A percentile compares a stretch with the other conserved stretches of the same genome.
Conservation (phyloP, 2,329 filamentous ascomycete species). For the Sporothrix variecibatus region DNA sequence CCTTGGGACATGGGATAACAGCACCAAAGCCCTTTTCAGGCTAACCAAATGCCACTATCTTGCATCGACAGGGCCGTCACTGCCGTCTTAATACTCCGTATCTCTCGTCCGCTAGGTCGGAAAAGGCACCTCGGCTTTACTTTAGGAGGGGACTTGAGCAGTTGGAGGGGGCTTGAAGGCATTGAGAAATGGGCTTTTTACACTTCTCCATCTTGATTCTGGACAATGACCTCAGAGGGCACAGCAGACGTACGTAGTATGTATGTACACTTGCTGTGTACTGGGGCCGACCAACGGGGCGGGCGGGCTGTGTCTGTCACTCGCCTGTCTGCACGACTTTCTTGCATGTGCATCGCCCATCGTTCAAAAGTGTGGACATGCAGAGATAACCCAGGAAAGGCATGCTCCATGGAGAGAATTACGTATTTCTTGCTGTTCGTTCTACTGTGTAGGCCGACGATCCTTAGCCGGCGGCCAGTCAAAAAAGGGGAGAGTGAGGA, state of each 20-base stretch:
- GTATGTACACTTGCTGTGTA: neutral
- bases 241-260: neutral
- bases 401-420: neutral
- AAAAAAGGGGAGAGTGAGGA: neutral
- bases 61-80: neutral
- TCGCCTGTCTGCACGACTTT: conserved; percentile 4
- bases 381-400: neutral
- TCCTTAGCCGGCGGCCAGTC: neutral
- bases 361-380: neutral
- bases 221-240: neutral
- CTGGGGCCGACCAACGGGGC: neutral
- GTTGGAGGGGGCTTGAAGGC: neutral
- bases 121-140: conserved; percentile 8
- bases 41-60: conserved; percentile 8
- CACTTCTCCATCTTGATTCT: neutral
- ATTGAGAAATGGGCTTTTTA: neutral
- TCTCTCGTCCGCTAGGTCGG: neutral
- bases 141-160: neutral
- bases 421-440: neutral
- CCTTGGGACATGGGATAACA: neutral
- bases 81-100: no score
- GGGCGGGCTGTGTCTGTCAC: neutral
- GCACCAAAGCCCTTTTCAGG: neutral
- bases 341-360: conserved; percentile 8
- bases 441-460: neutral